Percentiles rank a stretch among this genome's conserved stretches.
phyloP scores from a whole-genome alignment of 306 rosid species.

The Castanea mollissima region DNA sequence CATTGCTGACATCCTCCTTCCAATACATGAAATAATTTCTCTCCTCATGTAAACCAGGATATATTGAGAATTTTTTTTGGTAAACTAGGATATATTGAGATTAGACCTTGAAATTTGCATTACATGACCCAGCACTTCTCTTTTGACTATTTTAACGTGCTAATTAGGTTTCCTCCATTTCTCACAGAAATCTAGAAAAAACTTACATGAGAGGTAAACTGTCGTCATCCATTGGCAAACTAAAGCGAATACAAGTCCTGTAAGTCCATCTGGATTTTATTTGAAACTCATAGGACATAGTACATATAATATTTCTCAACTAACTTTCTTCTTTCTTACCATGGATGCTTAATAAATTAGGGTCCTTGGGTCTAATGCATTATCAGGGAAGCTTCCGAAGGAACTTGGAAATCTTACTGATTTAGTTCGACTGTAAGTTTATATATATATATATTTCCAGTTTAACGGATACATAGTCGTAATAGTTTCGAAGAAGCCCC shows the following conservation, averaged over 20 bases:
- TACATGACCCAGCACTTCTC: too few species aligned
- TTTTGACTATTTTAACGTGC: not conserved
- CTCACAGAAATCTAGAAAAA: constrained; percentile 47
- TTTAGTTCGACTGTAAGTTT: constrained; percentile 46
- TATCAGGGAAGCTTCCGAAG: constrained; percentile 78
- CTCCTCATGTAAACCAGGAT: too few species aligned
- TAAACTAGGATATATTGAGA: too few species aligned
- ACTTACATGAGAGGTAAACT: constrained; percentile 65
- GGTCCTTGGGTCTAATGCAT: constrained; percentile 50
- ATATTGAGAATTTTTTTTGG: too few species aligned
- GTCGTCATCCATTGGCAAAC: constrained; percentile 61
- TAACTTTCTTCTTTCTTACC: not conserved
- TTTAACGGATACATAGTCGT: too few species aligned
- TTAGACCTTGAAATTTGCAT: too few species aligned
- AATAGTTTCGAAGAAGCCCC: not conserved
- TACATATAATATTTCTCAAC: not conserved
- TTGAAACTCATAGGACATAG: not conserved
- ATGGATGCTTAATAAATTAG: constrained; percentile 21
- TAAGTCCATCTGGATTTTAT: constrained; percentile 27
- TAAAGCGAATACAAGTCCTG: constrained; percentile 61
- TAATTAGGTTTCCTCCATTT: constrained; percentile 4
- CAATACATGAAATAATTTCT: too few species aligned
- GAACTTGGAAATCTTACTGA: constrained; percentile 61
- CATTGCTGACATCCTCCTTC: too few species aligned
- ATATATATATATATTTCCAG: too few species aligned